Evolutionary conservation across 306 rosid genomes (phyloP), one percentile per base, ranked within the genome.

Genomic region (Ammopiptanthus mongolicus): DNA sequence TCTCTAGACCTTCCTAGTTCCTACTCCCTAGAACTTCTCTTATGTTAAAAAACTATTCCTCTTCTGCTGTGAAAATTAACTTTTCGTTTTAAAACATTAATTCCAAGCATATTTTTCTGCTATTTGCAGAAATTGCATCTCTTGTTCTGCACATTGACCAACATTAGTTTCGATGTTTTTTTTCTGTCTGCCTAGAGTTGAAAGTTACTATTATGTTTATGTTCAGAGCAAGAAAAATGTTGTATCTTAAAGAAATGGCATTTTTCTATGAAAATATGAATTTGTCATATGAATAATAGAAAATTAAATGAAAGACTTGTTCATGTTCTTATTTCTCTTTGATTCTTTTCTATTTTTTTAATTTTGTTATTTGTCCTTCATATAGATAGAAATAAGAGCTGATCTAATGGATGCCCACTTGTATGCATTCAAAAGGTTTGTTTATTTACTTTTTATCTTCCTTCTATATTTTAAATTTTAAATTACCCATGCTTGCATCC

Each of bases 351-450:
- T 10, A 41, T 11, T 8, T 11, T 41, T 39, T 58, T 77, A 34
- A 25, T 29, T 79, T 37, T 69, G 25, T 34, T 65, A 7, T 79
- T 47, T 60, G 31, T 79, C 59, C 51, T 79, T 73, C 76, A 34
- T 74, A 81, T 72, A 96, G 99, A 87, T 96, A 93, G 99, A 96
- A 88, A 84, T 96, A 80, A 81, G 92, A 78, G 85, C 91, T 76
- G 99, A 92, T 89, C 98, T 96, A 79, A 92, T 96, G 98, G 99
- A 96, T 73, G 93, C 99, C 22, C 96, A 96, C 83, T 75, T 96
- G 80, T 96, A 96, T 80, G 97, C 98, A 7, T 92, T 96, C 82
- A 92, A 89, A 85, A 92, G 98, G 99, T 96, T 76, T 42, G 31
- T 46, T 75, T 52, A 34, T 80, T 71, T 34, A 31, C 42, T 72